Evolutionary conservation across 2,329 filamentous ascomycete species (phyloP).

Genomic region (Exophiala calicioides): DNA sequence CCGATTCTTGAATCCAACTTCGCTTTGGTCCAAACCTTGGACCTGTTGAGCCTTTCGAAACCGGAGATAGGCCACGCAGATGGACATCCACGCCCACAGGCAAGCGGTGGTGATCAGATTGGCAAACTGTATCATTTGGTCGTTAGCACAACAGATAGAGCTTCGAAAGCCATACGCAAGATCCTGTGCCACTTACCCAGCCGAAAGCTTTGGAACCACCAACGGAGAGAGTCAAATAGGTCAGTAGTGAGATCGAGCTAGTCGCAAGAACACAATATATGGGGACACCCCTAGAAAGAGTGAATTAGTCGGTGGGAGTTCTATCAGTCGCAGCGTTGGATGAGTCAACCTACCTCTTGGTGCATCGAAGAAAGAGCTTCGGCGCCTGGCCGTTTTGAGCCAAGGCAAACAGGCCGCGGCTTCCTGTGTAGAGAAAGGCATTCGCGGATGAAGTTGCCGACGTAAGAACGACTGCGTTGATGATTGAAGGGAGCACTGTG

Average conservation of each 20-base stretch:
- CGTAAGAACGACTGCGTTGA: slow-evolving; percentile 67
- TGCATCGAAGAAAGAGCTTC: slow-evolving; percentile 52
- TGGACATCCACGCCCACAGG: slow-evolving; percentile 67
- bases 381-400: slow-evolving; percentile 55
- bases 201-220: slow-evolving; percentile 64
- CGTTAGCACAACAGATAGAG: background rate
- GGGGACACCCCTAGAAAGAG: slow-evolving; percentile 50
- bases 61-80: slow-evolving; percentile 68
- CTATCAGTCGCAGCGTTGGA: background rate
- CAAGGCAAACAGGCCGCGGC: slow-evolving; percentile 53
- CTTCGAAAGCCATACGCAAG: background rate
- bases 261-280: slow-evolving; percentile 69
- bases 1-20: slow-evolving; percentile 56
- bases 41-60: slow-evolving; percentile 68
- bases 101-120: slow-evolving; percentile 49
- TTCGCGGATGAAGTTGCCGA: slow-evolving; percentile 71
- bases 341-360: slow-evolving; percentile 39
- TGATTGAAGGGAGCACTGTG: slow-evolving; percentile 37
- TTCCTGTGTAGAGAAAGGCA: slow-evolving; percentile 60
- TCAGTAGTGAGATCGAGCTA: slow-evolving; percentile 65
- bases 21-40: slow-evolving; percentile 65
- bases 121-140: slow-evolving; percentile 49
- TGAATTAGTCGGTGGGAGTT: slow-evolving; percentile 2
- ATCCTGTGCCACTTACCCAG: slow-evolving; percentile 49
- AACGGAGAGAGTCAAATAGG: slow-evolving; percentile 68